phyloP scores from a whole-genome alignment of 345 rosid genomes.

The Noccaea bulbosa region DNA sequence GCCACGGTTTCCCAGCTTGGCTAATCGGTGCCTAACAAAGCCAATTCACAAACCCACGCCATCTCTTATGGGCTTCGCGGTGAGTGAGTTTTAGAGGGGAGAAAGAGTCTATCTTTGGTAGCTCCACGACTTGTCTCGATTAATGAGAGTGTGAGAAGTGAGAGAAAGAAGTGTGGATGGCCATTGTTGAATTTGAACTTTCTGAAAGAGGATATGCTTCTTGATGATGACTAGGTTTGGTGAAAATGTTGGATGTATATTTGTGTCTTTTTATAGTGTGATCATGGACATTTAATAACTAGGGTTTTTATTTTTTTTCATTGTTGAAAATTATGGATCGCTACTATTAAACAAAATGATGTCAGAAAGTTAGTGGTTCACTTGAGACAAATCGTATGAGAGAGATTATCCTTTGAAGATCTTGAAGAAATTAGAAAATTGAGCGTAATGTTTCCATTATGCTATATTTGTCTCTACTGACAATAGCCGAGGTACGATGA shows the following conservation, averaged over 20 bases:
- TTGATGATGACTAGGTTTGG: neutral
- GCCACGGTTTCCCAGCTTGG: constrained; percentile 77
- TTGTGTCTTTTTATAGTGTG: neutral
- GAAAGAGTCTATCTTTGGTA: constrained; percentile 36
- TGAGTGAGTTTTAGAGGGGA: constrained; percentile 45
- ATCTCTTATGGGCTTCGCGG: constrained; percentile 44
- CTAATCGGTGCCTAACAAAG: constrained; percentile 80
- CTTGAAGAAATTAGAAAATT: neutral
- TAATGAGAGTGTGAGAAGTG: constrained; percentile 25
- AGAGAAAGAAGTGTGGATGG: constrained; percentile 12
- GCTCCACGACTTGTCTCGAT: neutral
- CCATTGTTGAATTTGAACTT: constrained; percentile 20
- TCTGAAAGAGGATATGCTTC: neutral
- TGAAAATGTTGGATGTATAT: neutral
- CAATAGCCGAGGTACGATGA: too few relatives aligned
- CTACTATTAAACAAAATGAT: neutral
- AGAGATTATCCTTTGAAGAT: neutral
- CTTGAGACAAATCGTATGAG: neutral
- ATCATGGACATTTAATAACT: neutral
- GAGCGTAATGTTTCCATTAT: neutral
- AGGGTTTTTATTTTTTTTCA: neutral
- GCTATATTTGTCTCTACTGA: neutral
- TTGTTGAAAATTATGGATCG: neutral
- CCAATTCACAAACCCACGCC: constrained; percentile 39
- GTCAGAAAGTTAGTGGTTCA: neutral